These are phyloP conservation scores for Alternaria ventricosa DNA, from an alignment of 2,329 filamentous ascomycete genomes.

Conservation along the genomic window DNA sequence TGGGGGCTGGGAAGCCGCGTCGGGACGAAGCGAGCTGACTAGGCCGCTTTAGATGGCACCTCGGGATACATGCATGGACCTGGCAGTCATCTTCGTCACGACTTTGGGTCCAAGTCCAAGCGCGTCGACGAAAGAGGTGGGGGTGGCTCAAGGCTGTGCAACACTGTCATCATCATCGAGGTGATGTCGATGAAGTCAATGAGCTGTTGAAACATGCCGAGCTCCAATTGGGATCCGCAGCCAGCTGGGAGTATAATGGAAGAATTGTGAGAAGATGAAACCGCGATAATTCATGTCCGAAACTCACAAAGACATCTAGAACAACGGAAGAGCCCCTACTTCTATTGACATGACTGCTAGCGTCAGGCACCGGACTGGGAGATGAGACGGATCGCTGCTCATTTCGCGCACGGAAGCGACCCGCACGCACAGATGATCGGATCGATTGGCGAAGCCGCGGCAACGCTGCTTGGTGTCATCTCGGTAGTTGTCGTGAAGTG, in stretches of 20 bases:
- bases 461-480: not conserved
- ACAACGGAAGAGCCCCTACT: not conserved
- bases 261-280: not conserved
- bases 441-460: constrained; percentile 2
- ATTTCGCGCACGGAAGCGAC: constrained; percentile 1
- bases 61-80: not conserved
- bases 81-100: constrained; percentile 10
- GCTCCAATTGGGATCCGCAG: not conserved
- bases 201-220: not conserved
- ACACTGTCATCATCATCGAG: not conserved
- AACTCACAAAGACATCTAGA: not conserved
- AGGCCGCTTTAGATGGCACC: not conserved
- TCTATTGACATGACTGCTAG: not conserved
- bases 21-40: constrained; percentile 14
- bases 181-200: not conserved
- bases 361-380: constrained; percentile 6
- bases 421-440: not conserved
- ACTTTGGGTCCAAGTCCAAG: not conserved
- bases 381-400: constrained; percentile 3
- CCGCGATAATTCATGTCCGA: not conserved
- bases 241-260: not conserved
- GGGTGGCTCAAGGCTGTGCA: not conserved
- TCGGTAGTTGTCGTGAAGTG: not conserved
- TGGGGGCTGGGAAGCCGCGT: not conserved
- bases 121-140: not conserved